Evolutionary conservation across 2,329 filamentous ascomycete genomes (phyloP).

Genomic region (Alternaria longipes): DNA sequence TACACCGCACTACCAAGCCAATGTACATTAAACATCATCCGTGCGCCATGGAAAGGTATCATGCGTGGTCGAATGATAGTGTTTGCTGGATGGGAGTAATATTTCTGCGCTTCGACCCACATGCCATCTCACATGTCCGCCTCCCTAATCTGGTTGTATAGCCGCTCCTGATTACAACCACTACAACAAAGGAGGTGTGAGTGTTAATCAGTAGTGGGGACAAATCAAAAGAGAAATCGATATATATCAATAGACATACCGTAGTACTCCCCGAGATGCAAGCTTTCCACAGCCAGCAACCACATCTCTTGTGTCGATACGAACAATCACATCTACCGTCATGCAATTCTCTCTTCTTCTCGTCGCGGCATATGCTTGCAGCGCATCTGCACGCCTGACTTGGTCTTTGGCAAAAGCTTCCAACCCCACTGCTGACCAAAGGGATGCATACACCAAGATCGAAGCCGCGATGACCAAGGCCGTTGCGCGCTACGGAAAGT

Average conservation of each 20-base stretch:
- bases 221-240: not conserved
- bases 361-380: constrained; percentile 31
- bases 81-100: constrained; percentile 1
- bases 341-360: constrained; percentile 38
- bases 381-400: constrained; percentile 32
- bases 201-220: not conserved
- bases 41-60: constrained; percentile 7
- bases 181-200: not conserved
- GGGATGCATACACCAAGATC: constrained; percentile 45
- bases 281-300: not conserved
- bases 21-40: constrained; percentile 11
- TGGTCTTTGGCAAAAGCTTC: constrained; percentile 41
- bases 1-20: constrained; percentile 17
- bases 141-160: constrained; percentile 7
- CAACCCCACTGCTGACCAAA: constrained; percentile 43
- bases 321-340: constrained; percentile 2
- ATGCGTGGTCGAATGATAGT: not conserved
- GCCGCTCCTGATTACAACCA: constrained; percentile 3
- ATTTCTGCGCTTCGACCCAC: not conserved
- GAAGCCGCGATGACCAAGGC: constrained; percentile 45
- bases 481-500: constrained; percentile 36
- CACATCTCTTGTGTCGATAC: not conserved
- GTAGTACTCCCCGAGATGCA: not conserved
- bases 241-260: constrained; percentile 3
- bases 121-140: constrained; percentile 2